A percentile compares a stretch with the other conserved stretches of the same genome.
phyloP scores from a whole-genome alignment of 768 basidiomycete genomes.

The Russula olivacea region DNA sequence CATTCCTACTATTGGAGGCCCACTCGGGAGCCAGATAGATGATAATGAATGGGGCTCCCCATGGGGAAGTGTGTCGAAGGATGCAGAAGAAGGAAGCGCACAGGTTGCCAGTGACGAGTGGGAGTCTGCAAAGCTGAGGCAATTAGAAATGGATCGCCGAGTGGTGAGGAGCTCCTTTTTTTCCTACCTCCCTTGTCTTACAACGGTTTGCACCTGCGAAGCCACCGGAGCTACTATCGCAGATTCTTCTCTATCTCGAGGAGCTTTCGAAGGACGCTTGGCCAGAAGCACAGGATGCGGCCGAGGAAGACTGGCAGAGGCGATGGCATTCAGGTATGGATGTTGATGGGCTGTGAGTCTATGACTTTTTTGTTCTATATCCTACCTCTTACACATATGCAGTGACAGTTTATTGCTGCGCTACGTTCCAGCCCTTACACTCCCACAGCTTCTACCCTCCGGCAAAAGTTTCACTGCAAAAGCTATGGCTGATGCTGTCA shows the following conservation, averaged over 20 bases:
- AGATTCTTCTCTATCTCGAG: conserved; percentile 49
- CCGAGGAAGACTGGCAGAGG: conserved; percentile 30
- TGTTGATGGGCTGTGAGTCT: conserved; percentile 56
- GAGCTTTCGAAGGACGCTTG: conserved; percentile 49
- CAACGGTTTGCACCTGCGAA: conserved; percentile 27
- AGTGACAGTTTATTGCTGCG: conserved; percentile 41
- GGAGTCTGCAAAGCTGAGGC: conserved; percentile 52
- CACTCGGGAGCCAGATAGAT: conserved; percentile 19
- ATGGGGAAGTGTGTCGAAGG: conserved; percentile 25
- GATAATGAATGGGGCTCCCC: conserved; percentile 32
- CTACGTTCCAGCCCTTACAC: conserved; percentile 45
- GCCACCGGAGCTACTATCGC: conserved; percentile 64
- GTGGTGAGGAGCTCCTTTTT: conserved; percentile 46
- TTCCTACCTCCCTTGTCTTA: conserved; percentile 8
- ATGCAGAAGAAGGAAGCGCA: conserved; percentile 23
- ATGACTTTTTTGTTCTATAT: conserved; percentile 6
- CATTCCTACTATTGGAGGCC: conserved; percentile 33
- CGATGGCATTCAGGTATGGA: conserved; percentile 42
- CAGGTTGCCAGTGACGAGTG: conserved; percentile 51
- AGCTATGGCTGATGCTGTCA: conserved; percentile 53
- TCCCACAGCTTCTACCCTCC: conserved; percentile 48
- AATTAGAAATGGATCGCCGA: conserved; percentile 53
- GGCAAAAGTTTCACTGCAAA: conserved; percentile 52
- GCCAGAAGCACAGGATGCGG: conserved; percentile 33
- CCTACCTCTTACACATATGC: not conserved